Evolutionary conservation across 1,139 yeast genomes (phyloP).

Genomic region (Yamadazyma atmosphaerica): DNA sequence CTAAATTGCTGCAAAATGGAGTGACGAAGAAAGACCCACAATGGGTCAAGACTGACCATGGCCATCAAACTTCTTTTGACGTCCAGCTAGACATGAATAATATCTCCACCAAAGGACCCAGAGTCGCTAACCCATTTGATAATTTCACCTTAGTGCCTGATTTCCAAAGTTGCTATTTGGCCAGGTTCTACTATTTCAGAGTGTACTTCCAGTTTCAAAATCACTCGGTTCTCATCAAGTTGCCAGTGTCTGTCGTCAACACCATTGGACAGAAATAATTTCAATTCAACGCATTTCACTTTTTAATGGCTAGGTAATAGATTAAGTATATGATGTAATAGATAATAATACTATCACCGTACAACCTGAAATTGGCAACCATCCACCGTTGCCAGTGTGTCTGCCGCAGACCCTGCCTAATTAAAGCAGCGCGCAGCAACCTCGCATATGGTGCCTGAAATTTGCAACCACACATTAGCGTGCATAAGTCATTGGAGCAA

Average conservation of each 20-base stretch:
- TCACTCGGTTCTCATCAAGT: constrained; percentile 27
- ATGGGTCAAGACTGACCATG: constrained; percentile 7
- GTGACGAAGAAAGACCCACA: constrained; percentile 1
- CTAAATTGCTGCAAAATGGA: constrained; percentile 7
- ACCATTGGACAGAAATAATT: not conserved
- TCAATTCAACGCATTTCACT: not conserved
- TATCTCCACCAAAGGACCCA: constrained; percentile 5
- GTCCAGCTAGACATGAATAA: constrained; percentile 10
- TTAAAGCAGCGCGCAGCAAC: not conserved
- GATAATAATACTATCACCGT: not conserved
- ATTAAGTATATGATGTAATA: not conserved
- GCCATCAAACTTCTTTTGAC: constrained; percentile 6
- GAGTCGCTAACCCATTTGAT: constrained; percentile 11
- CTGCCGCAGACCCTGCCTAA: not conserved
- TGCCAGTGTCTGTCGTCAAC: constrained; percentile 27
- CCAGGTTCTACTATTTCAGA: constrained; percentile 36
- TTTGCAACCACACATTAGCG: constrained; percentile 1
- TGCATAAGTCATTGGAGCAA: constrained; percentile 1
- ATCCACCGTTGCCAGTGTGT: not conserved
- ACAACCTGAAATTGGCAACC: not conserved
- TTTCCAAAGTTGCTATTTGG: constrained; percentile 39
- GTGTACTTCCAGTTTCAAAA: constrained; percentile 29
- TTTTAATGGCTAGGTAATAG: not conserved
- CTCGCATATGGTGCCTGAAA: constrained; percentile 1
- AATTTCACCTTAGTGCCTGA: constrained; percentile 36